These are phyloP conservation scores for Aspergillus versicolor DNA, from an alignment of 2,329 filamentous ascomycete genomes.

Conservation along the genomic window DNA sequence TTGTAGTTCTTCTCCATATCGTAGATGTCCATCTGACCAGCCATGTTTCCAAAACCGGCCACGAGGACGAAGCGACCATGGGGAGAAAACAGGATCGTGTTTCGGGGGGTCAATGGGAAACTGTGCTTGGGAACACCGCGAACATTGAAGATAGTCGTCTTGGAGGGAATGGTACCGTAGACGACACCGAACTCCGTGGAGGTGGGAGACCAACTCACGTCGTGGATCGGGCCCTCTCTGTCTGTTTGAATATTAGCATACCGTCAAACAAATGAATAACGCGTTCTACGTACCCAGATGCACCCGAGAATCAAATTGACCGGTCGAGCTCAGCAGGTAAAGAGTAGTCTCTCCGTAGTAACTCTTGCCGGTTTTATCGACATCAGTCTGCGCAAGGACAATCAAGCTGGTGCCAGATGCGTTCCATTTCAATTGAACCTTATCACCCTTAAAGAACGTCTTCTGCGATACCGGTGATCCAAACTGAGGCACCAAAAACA, in stretches of 20 bases:
- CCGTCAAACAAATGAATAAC: background rate
- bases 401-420: constrained; percentile 84
- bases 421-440: constrained; percentile 99
- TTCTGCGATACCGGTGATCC: constrained; percentile 83
- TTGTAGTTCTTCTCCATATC: constrained; percentile 91
- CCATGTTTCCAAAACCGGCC: constrained; percentile 94
- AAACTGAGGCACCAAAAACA: constrained; percentile 91
- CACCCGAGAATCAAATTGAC: constrained; percentile 88
- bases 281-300: constrained; percentile 57
- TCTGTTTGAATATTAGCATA: constrained; percentile 50
- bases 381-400: constrained; percentile 94
- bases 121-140: constrained; percentile 78
- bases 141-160: constrained; percentile 96
- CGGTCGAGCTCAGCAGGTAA: constrained; percentile 89
- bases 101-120: constrained; percentile 84
- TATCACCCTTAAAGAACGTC: constrained; percentile 99
- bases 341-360: constrained; percentile 99
- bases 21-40: constrained; percentile 96
- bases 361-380: constrained; percentile 97
- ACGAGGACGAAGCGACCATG: constrained; percentile 90
- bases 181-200: constrained; percentile 97
- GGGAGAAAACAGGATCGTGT: constrained; percentile 93
- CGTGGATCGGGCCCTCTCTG: constrained; percentile 96
- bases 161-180: constrained; percentile 98
- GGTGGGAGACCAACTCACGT: constrained; percentile 97